phyloP scores from a whole-genome alignment of 805 yeast genomes.

The Sugiyamaella qingdaonensis region DNA sequence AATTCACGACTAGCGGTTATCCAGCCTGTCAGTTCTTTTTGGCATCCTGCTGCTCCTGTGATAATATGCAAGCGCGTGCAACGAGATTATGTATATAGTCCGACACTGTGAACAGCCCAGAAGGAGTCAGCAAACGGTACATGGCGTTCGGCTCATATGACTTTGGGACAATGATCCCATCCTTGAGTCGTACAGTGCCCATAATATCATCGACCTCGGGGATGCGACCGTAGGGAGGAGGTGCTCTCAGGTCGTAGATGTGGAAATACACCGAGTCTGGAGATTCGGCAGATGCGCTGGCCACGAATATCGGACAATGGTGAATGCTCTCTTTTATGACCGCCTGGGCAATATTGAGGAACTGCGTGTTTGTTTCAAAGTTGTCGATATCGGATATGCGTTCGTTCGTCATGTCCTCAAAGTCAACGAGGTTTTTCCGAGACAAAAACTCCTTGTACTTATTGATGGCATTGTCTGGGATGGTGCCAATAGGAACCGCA shows the following conservation, averaged over 20 bases:
- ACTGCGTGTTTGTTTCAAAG: conserved; percentile 20
- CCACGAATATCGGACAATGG: conserved; percentile 26
- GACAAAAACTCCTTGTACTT: not conserved
- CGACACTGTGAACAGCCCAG: conserved; percentile 50
- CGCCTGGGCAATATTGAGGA: conserved; percentile 23
- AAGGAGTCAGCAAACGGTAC: conserved; percentile 50
- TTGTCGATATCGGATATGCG: conserved; percentile 2
- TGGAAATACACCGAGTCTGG: conserved; percentile 56
- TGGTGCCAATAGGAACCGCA: conserved; percentile 26
- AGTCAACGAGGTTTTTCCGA: not conserved
- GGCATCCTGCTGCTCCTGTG: not conserved
- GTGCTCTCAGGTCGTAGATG: conserved; percentile 62
- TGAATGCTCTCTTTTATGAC: conserved; percentile 27
- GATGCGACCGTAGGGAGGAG: conserved; percentile 59
- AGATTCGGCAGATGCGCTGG: conserved; percentile 31
- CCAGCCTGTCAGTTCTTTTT: not conserved
- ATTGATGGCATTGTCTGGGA: conserved; percentile 10
- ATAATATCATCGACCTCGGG: conserved; percentile 68
- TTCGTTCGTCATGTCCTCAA: not conserved
- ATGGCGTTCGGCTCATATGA: conserved; percentile 55
- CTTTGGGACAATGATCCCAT: conserved; percentile 51
- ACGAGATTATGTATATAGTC: conserved; percentile 39
- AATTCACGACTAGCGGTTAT: not conserved
- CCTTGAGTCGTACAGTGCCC: conserved; percentile 63
- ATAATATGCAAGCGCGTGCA: not conserved